These are phyloP conservation scores for Metarhizium album DNA, from an alignment of 2,329 filamentous ascomycete genomes.

Conservation along the genomic window DNA sequence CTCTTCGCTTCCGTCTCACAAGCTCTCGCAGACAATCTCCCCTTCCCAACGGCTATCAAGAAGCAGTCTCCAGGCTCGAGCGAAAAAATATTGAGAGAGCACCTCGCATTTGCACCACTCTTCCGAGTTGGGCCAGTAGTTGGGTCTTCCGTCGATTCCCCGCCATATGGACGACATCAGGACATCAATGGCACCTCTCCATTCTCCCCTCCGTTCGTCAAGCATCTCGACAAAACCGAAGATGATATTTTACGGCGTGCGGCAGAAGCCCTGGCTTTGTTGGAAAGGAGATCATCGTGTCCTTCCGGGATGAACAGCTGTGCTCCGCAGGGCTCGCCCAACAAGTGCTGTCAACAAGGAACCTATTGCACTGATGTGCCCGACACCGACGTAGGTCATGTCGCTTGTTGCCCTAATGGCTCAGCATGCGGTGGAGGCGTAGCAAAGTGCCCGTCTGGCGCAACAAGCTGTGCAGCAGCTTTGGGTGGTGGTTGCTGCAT, in stretches of 20 bases:
- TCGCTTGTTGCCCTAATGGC: constrained; percentile 66
- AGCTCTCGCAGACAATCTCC: constrained; percentile 22
- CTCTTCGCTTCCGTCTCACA: constrained; percentile 18
- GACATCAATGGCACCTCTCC: constrained; percentile 10
- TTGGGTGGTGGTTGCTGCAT: constrained; percentile 69
- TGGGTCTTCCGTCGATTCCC: constrained; percentile 12
- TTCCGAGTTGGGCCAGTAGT: constrained; percentile 9
- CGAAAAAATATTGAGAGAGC: constrained; percentile 64
- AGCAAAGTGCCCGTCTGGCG: constrained; percentile 47
- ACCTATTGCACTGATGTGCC: constrained; percentile 56
- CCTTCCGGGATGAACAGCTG: constrained; percentile 57
- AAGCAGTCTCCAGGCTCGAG: constrained; percentile 62
- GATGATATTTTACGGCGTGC: constrained; percentile 29
- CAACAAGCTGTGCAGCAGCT: constrained; percentile 52
- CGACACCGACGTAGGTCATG: constrained; percentile 52
- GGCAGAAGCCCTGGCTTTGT: constrained; percentile 32
- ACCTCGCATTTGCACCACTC: constrained; percentile 40
- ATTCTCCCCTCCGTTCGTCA: constrained; percentile 39
- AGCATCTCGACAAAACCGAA: constrained; percentile 27
- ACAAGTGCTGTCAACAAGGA: constrained; percentile 61
- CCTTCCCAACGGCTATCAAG: constrained; percentile 49
- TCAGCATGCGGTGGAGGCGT: constrained; percentile 53
- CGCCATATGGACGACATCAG: constrained; percentile 15
- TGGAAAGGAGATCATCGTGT: constrained; percentile 54
- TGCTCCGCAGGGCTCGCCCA: constrained; percentile 49